Evolutionary conservation across 192 early-diverging fungal species (phyloP), one percentile per base, ranked within the genome.

Genomic region (Umbelopsis vinacea): DNA sequence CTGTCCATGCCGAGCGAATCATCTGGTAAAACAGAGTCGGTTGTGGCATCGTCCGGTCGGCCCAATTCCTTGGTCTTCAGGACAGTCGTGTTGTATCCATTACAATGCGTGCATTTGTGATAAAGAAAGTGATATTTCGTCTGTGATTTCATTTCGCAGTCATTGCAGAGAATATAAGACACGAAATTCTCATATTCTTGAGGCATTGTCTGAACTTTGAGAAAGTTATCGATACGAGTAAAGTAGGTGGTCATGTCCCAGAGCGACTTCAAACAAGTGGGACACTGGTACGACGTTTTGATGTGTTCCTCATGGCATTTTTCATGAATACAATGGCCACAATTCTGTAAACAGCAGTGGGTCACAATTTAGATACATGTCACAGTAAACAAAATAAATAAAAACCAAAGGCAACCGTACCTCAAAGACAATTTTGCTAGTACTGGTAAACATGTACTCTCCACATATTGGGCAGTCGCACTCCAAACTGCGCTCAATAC

Each of bases 391-490:
- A 21, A n/a, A 12, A 22, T 21, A 33, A 46, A 4, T 12, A 23
- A 19, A 38, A 37, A 6, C 54, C 46, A 12, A 46, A 48, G 21
- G 29, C 38, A 48, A 35, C 6, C n/a, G 4, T 53, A 92, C 92
- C 94, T 95, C 94, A 76, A 93, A 94, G 17, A 93, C 92, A 3
- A 96, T 89, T 0, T 85, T 86, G 11, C 87, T 86, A 2, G 90
- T 90, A 4, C 94, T 96, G 10, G 93, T 97, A 67, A 96, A 95
- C 85, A 99, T 90, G 76, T 91, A 92, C 73, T 99, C 96, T 26
- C 95, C 94, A 83, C 97, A 99, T 68, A 99, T 97, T 6, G 96
- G 96, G 70, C 97, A 99, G 77, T 98, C 92, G 67, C 89, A 87
- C 71, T 97, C 94, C 45, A 99, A 72, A 48, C 93, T 95, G 60